Evolutionary conservation across 164 flowering plant species (phyloP).

Genomic region (grape (Vitis vinifera)): DNA sequence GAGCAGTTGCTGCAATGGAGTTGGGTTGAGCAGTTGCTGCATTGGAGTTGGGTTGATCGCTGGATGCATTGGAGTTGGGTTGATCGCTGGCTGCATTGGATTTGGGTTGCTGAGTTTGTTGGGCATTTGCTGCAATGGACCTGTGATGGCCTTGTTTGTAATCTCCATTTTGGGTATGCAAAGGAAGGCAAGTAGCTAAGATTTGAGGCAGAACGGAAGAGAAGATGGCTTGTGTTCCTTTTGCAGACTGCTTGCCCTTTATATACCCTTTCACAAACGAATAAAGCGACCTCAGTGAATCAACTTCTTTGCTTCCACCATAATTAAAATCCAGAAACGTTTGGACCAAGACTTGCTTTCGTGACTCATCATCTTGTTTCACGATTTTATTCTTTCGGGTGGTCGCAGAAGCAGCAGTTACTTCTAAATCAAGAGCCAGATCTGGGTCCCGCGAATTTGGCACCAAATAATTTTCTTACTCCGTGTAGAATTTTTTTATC

Average conservation of each 20-base stretch:
- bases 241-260: background rate
- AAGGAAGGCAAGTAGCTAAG: background rate
- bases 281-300: slow-evolving; percentile 14
- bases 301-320: slow-evolving; percentile 29
- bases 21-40: too few relatives aligned
- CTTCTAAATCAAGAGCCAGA: too few relatives aligned
- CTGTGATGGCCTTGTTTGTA: background rate
- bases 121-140: background rate
- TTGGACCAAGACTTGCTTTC: background rate
- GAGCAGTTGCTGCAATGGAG: too few relatives aligned
- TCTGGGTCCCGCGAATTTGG: too few relatives aligned
- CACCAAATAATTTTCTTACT: too few relatives aligned
- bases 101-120: too few relatives aligned
- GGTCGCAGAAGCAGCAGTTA: too few relatives aligned
- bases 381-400: background rate
- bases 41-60: too few relatives aligned
- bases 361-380: background rate
- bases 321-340: background rate
- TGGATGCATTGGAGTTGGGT: too few relatives aligned
- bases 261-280: slow-evolving; percentile 6
- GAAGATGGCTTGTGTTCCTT: slow-evolving; percentile 6
- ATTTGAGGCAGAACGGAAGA: background rate
- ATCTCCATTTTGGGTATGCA: background rate
- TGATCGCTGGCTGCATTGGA: too few relatives aligned
- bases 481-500: too few relatives aligned